Conservation (phyloP, 106 monocot genomes). For the Gastrodia elata region DNA sequence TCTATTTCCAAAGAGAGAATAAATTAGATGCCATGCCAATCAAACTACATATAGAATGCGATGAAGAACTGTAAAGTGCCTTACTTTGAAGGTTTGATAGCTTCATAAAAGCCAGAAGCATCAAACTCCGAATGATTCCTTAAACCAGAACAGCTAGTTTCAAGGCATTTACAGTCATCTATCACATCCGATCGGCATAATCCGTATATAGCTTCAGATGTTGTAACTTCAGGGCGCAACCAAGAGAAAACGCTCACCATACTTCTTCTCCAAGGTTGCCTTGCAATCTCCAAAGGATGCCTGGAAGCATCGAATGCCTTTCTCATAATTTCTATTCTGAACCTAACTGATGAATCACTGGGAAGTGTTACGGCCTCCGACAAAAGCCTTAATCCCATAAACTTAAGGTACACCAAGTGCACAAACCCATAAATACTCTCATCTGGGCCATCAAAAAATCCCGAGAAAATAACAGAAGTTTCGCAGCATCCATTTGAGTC, state of each 20-base stretch:
- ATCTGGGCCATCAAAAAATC: constrained; percentile 76
- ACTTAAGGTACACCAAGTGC: constrained; percentile 59
- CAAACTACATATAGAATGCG: background rate
- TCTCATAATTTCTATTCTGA: constrained; percentile 63
- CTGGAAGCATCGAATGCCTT: constrained; percentile 59
- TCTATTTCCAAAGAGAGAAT: background rate
- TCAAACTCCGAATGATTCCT: constrained; percentile 50
- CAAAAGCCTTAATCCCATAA: constrained; percentile 44
- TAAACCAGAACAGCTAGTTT: constrained; percentile 13
- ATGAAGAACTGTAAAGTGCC: background rate
- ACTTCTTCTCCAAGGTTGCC: constrained; percentile 86
- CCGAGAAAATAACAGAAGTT: constrained; percentile 38
- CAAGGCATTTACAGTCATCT: constrained; percentile 1
- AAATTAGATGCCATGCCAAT: background rate
- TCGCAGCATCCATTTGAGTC: constrained; percentile 14
- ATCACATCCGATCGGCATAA: constrained; percentile 7
- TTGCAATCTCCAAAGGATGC: constrained; percentile 50
- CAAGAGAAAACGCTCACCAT: constrained; percentile 84
- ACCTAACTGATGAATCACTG: constrained; percentile 29
- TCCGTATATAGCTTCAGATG: constrained; percentile 64
- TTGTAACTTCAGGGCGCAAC: constrained; percentile 78
- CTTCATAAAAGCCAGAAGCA: constrained; percentile 66
- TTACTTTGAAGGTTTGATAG: constrained; percentile 88
- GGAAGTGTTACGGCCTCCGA: constrained; percentile 16
- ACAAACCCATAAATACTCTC: constrained; percentile 75